Conservation (phyloP, 2,329 filamentous ascomycete genomes). For the Pseudogymnoascus pannorum region DNA sequence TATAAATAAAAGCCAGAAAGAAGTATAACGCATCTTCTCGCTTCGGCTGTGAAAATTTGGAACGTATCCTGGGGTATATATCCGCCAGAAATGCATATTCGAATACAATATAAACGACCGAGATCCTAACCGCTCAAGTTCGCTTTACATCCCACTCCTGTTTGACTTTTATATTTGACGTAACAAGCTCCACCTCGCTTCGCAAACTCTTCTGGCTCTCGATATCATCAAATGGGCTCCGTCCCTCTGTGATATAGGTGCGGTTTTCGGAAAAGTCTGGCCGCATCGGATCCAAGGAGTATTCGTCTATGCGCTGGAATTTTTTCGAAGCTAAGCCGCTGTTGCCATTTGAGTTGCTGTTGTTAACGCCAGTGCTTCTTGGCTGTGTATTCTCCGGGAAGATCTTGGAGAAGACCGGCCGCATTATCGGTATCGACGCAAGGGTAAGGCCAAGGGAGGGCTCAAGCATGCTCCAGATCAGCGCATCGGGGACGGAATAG, state of each 20-base stretch:
- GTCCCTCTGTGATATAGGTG: not conserved
- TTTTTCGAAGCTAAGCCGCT: not conserved
- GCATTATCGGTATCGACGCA: conserved; percentile 7
- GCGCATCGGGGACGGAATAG: conserved; percentile 20
- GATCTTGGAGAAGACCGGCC: not conserved
- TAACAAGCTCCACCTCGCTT: not conserved
- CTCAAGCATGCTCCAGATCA: conserved; percentile 19
- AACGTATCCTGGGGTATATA: not conserved
- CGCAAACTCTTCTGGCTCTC: not conserved
- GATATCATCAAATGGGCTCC: not conserved
- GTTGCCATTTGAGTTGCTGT: not conserved
- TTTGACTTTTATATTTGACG: not conserved
- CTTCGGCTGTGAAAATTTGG: not conserved
- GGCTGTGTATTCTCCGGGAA: not conserved
- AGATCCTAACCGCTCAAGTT: not conserved
- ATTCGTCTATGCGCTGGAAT: not conserved
- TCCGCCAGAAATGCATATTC: not conserved
- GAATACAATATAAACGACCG: not conserved
- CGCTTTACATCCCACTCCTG: not conserved
- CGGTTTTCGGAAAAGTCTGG: not conserved
- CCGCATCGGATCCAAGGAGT: not conserved
- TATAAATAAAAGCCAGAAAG: not conserved
- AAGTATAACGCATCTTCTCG: not conserved
- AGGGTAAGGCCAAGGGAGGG: conserved; percentile 7
- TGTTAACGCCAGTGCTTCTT: not conserved